Conservation (phyloP, 2,329 filamentous ascomycete genomes). For the Stachybotrys elegans region DNA sequence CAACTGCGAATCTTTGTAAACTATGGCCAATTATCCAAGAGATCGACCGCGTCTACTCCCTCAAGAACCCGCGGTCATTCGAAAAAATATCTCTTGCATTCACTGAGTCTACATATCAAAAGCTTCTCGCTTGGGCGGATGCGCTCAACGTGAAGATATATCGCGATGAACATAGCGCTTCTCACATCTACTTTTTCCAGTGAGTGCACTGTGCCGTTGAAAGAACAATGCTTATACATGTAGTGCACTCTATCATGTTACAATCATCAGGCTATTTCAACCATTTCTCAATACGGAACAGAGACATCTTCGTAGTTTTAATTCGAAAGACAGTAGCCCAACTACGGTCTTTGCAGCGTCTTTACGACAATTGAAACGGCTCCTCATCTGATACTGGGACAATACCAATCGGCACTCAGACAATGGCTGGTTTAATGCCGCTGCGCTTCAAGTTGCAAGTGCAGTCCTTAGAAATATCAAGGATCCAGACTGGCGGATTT, state of each 20-base stretch:
- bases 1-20: not conserved
- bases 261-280: not conserved
- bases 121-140: not conserved
- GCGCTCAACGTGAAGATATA: not conserved
- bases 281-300: slow-evolving; percentile 1
- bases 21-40: not conserved
- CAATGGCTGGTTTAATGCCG: not conserved
- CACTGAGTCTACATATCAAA: not conserved
- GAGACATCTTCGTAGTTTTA: not conserved
- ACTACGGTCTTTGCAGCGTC: not conserved
- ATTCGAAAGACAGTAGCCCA: not conserved
- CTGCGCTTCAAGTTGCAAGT: not conserved
- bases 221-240: not conserved
- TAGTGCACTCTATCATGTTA: not conserved
- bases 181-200: not conserved
- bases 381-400: not conserved
- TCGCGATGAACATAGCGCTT: not conserved
- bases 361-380: not conserved
- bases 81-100: not conserved
- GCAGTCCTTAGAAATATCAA: not conserved
- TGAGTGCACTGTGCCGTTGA: not conserved
- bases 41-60: not conserved
- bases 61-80: not conserved
- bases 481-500: not conserved
- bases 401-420: not conserved